These are phyloP conservation scores for Diplodia mutila DNA, from an alignment of 2,329 filamentous ascomycete species.

Conservation along the genomic window DNA sequence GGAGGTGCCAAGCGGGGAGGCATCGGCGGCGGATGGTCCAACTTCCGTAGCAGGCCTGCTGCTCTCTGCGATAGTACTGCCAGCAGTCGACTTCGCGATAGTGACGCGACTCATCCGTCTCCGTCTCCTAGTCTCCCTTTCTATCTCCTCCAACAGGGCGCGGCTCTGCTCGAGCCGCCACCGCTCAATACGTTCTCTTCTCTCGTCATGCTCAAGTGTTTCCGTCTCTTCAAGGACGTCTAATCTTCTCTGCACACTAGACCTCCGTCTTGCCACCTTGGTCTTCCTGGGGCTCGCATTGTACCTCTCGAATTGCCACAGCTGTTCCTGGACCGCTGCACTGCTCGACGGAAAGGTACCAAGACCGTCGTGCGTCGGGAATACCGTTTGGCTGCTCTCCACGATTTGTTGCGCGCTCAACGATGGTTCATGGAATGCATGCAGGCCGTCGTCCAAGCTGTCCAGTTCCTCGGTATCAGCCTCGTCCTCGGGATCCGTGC, in stretches of 20 bases:
- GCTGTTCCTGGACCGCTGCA: constrained; percentile 69
- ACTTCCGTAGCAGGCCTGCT: not conserved
- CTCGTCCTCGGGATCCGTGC: constrained; percentile 54
- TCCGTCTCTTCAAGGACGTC: constrained; percentile 58
- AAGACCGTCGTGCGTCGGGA: constrained; percentile 91
- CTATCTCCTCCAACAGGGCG: constrained; percentile 83
- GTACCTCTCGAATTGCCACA: constrained; percentile 87
- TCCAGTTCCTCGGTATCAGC: constrained; percentile 79
- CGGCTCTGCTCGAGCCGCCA: constrained; percentile 93
- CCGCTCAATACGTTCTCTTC: constrained; percentile 80
- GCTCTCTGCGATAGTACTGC: constrained; percentile 7
- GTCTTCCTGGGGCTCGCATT: constrained; percentile 68
- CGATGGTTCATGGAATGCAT: constrained; percentile 74
- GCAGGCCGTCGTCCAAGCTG: constrained; percentile 87
- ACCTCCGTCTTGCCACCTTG: constrained; percentile 54
- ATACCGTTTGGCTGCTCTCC: constrained; percentile 66
- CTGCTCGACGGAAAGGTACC: constrained; percentile 76
- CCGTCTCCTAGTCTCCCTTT: constrained; percentile 74
- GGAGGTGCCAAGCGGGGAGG: constrained; percentile 30
- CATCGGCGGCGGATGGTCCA: constrained; percentile 43
- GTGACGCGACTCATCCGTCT: constrained; percentile 66
- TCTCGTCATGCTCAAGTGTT: constrained; percentile 67
- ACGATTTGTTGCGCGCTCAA: constrained; percentile 46
- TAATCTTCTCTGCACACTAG: constrained; percentile 61
- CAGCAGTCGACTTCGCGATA: constrained; percentile 34